phyloP scores from a whole-genome alignment of 305 asterid species.

The Caryopteris hybrid region DNA sequence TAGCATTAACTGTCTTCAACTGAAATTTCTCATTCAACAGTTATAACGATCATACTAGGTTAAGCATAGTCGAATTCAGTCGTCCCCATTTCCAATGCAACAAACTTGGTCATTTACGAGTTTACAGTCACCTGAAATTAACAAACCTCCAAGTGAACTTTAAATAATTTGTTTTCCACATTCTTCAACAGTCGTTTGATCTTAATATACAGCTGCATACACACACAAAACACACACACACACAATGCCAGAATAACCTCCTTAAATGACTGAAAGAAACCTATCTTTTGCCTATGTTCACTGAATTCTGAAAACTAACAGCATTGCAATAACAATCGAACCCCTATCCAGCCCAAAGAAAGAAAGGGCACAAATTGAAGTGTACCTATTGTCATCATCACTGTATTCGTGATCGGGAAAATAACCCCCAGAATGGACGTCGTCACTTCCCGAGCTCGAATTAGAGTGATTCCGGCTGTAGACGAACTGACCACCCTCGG shows the following conservation, averaged over 20 bases:
- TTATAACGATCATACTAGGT: background rate
- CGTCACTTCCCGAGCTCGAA: conserved; percentile 46
- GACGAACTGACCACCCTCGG: conserved; percentile 28
- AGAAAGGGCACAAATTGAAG: background rate
- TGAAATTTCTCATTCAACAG: background rate
- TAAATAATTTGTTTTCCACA: background rate
- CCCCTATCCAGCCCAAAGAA: background rate
- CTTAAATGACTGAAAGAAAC: background rate
- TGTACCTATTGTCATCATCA: conserved; percentile 38
- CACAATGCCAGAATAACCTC: background rate
- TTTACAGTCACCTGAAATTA: background rate
- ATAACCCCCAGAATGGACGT: conserved; percentile 26
- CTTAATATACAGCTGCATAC: background rate
- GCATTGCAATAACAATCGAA: background rate
- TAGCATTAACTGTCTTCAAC: background rate
- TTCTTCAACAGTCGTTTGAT: background rate
- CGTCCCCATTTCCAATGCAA: background rate
- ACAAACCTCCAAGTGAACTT: background rate
- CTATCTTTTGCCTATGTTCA: background rate
- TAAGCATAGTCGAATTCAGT: conserved; percentile 5
- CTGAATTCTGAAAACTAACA: background rate
- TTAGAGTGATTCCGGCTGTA: conserved; percentile 39
- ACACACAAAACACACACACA: background rate
- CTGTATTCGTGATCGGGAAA: conserved; percentile 31
- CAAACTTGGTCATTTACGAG: background rate